Conservation (phyloP, 306 rosid genomes). For the Castanea mollissima region DNA sequence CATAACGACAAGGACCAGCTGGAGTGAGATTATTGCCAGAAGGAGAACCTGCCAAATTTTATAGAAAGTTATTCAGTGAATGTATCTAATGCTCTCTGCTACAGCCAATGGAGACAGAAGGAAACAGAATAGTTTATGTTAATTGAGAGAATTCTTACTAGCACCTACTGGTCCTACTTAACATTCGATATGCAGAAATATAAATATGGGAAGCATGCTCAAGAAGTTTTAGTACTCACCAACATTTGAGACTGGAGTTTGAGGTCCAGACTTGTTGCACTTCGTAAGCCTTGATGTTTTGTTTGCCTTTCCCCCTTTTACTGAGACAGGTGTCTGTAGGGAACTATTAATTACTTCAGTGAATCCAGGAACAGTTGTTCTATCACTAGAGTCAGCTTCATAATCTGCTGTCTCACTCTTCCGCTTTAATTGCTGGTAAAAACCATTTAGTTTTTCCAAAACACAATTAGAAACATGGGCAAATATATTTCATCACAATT, state of each 20-base stretch:
- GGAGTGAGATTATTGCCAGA: constrained; percentile 79
- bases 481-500: background rate
- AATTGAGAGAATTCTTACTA: background rate
- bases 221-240: constrained; percentile 49
- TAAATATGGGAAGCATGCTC: constrained; percentile 7
- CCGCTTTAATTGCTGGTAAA: constrained; percentile 67
- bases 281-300: constrained; percentile 73
- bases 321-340: constrained; percentile 69
- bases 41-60: constrained; percentile 77
- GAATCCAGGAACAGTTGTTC: constrained; percentile 46
- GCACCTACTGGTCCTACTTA: constrained; percentile 1
- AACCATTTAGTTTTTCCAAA: constrained; percentile 18
- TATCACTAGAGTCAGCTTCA: constrained; percentile 69
- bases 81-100: constrained; percentile 5
- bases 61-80: constrained; percentile 4
- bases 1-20: constrained; percentile 97
- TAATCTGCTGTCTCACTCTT: constrained; percentile 55
- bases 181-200: background rate
- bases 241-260: constrained; percentile 64
- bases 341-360: constrained; percentile 49
- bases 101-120: background rate
- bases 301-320: constrained; percentile 63
- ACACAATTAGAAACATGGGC: constrained; percentile 18
- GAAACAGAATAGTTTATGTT: background rate
- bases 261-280: constrained; percentile 70